Evolutionary conservation across 257 asterid genomes (phyloP).

Genomic region (Solanum verrucosum): DNA sequence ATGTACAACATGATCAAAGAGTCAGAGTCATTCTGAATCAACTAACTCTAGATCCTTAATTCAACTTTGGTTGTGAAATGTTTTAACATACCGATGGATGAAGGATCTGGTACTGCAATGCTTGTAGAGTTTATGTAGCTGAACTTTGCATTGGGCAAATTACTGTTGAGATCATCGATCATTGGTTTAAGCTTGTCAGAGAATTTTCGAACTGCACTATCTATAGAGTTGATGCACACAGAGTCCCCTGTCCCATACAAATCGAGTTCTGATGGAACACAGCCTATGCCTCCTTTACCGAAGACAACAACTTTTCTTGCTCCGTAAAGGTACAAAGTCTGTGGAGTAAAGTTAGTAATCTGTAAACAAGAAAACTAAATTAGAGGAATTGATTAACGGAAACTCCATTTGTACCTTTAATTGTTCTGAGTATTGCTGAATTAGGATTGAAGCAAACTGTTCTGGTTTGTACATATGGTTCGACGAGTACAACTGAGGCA

Average conservation of each 20-base stretch:
- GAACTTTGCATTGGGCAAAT: conserved; percentile 21
- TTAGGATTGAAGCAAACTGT: neutral
- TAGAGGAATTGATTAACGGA: neutral
- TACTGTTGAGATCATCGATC: conserved; percentile 10
- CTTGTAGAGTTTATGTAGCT: neutral
- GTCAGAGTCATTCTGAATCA: neutral
- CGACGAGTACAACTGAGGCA: conserved; percentile 37
- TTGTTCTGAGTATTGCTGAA: neutral
- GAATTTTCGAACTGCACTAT: conserved; percentile 16
- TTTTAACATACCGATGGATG: neutral
- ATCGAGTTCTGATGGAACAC: conserved; percentile 19
- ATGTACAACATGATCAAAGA: neutral
- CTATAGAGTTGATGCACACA: conserved; percentile 22
- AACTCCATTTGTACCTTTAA: neutral
- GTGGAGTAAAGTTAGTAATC: neutral
- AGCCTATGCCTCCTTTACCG: conserved; percentile 27
- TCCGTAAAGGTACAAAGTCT: conserved; percentile 34
- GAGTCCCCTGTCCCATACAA: conserved; percentile 18
- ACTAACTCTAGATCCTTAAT: neutral
- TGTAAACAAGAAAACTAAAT: neutral
- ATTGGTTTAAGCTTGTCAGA: conserved; percentile 13
- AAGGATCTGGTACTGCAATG: neutral
- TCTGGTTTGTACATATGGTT: conserved; percentile 7
- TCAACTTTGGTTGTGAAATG: neutral
- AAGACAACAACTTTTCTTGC: conserved; percentile 40